phyloP scores from a whole-genome alignment of 148 eudicot species.

The Talinum fruticosum region DNA sequence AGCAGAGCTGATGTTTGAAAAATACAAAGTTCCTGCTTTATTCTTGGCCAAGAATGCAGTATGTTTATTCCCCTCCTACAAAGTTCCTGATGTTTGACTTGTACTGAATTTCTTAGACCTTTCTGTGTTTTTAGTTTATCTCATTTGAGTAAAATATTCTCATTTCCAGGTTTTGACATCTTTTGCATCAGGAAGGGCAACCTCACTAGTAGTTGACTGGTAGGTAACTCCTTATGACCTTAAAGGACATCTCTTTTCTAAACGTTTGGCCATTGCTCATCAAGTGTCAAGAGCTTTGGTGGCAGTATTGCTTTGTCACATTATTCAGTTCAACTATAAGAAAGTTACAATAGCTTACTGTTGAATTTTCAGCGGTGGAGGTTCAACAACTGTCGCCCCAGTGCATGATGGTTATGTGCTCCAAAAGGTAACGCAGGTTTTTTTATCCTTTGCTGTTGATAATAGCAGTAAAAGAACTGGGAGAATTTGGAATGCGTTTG shows the following conservation, averaged over 20 bases:
- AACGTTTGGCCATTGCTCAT: neutral
- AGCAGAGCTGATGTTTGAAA: slow-evolving; percentile 97
- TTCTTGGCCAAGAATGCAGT: slow-evolving; percentile 98
- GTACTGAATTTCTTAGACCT: slow-evolving; percentile 2
- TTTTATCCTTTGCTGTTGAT: slow-evolving; percentile 6
- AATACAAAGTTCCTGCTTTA: slow-evolving; percentile 91
- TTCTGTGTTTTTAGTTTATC: slow-evolving; percentile 15
- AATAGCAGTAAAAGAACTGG: neutral
- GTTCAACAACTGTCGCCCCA: slow-evolving; percentile 94
- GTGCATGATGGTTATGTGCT: slow-evolving; percentile 99
- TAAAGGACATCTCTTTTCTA: neutral
- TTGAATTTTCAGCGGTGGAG: slow-evolving; percentile 76
- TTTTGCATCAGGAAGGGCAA: slow-evolving; percentile 96
- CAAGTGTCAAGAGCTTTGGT: neutral
- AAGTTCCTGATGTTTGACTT: slow-evolving; percentile 1
- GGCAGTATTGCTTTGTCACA: neutral
- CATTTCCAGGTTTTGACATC: slow-evolving; percentile 85
- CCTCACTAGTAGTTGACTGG: slow-evolving; percentile 94
- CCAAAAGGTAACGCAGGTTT: slow-evolving; percentile 65
- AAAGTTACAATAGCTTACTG: slow-evolving; percentile 13
- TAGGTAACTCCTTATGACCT: slow-evolving; percentile 25
- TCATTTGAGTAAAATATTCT: slow-evolving; percentile 10
- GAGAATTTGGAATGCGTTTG: neutral
- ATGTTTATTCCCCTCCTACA: slow-evolving; percentile 26
- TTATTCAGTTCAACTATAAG: slow-evolving; percentile 15